Percentiles rank a stretch among this genome's conserved stretches.
phyloP scores from a whole-genome alignment of 371 early-diverging fungal species.

The Nematocida minor region DNA sequence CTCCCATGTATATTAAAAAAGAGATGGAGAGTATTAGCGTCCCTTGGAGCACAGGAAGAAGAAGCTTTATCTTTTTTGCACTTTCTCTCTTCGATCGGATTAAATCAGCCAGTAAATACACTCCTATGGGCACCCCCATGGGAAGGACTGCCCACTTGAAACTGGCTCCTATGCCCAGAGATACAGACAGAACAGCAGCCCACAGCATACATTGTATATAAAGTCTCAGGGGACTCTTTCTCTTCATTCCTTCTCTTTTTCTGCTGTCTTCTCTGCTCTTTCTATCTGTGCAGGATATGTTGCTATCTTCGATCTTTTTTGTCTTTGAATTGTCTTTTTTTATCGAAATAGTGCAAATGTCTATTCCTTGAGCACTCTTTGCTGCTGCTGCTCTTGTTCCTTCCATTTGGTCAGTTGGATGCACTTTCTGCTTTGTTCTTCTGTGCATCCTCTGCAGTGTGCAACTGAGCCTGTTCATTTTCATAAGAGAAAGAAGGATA shows the following conservation, averaged over 20 bases:
- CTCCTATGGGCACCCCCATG: conserved; percentile 34
- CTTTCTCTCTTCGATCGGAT: background rate
- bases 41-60: conserved; percentile 6
- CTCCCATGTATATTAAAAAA: background rate
- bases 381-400: no score
- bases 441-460: background rate
- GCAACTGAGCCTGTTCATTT: background rate
- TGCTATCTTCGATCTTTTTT: background rate
- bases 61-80: no score
- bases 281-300: background rate
- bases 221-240: background rate
- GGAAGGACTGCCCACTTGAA: conserved; percentile 46
- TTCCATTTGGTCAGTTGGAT: no score
- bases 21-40: background rate
- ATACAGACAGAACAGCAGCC: background rate
- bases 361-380: background rate
- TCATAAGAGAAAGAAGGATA: background rate
- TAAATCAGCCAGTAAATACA: conserved; percentile 5
- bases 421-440: background rate
- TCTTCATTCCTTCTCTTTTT: background rate
- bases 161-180: conserved; percentile 7
- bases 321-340: background rate
- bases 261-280: background rate
- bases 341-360: background rate
- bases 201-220: background rate